Conservation (phyloP, 2,329 filamentous ascomycete species). For the Beauveria sp. region DNA sequence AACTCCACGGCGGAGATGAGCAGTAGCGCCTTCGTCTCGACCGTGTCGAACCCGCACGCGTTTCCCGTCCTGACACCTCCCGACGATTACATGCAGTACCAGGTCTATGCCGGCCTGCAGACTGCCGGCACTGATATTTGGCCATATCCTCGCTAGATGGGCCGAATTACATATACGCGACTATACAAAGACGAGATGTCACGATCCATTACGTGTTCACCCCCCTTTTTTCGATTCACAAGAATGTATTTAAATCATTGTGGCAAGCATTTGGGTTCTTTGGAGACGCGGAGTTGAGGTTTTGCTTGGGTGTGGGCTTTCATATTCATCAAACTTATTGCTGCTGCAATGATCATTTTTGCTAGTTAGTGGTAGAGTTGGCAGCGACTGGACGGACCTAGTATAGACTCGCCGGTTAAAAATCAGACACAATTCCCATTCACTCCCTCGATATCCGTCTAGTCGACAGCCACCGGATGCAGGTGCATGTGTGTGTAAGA, state of each 20-base stretch:
- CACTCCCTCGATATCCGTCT: background rate
- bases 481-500: background rate
- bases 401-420: background rate
- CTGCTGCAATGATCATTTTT: background rate
- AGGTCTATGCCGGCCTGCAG: slow-evolving; percentile 1
- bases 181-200: background rate
- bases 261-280: background rate
- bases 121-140: slow-evolving; percentile 3
- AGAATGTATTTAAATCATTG: background rate
- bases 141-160: slow-evolving; percentile 10
- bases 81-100: slow-evolving; percentile 10
- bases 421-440: background rate
- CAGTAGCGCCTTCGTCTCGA: background rate
- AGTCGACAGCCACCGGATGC: too few relatives aligned
- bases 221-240: background rate
- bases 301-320: background rate
- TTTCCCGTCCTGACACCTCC: slow-evolving; percentile 5
- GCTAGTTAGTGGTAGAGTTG: background rate
- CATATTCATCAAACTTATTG: background rate
- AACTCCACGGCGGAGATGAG: background rate
- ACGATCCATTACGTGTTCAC: background rate
- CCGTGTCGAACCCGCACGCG: slow-evolving; percentile 1
- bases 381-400: background rate
- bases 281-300: background rate
- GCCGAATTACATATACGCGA: background rate